Conservation (phyloP, 129 eudicot genomes). For the Artemisia tridentata region DNA sequence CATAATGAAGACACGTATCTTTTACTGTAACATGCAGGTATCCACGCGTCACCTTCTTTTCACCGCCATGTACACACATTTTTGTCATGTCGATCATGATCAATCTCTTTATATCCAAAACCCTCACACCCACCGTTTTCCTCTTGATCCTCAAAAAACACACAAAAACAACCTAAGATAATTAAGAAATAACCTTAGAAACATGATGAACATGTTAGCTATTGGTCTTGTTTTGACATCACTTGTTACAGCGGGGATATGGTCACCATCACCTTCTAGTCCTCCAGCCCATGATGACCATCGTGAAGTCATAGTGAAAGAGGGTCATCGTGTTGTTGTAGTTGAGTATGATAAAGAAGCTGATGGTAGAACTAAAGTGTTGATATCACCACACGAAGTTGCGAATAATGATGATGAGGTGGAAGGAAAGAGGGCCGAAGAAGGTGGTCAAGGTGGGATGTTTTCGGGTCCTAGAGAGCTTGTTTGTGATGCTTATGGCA, state of each 20-base stretch:
- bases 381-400: constrained; percentile 48
- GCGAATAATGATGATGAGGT: neutral
- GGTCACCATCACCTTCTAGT: constrained; percentile 39
- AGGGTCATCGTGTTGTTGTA: constrained; percentile 57
- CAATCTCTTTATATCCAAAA: neutral
- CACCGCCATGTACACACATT: constrained; percentile 13
- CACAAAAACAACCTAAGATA: neutral
- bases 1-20: constrained; percentile 26
- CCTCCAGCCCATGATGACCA: constrained; percentile 9
- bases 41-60: constrained; percentile 28
- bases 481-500: constrained; percentile 51
- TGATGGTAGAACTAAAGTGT: constrained; percentile 57
- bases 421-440: neutral
- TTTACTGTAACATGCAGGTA: constrained; percentile 12
- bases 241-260: constrained; percentile 42
- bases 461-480: constrained; percentile 48
- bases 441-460: neutral
- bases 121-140: neutral
- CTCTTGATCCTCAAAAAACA: neutral
- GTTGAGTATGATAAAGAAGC: constrained; percentile 53
- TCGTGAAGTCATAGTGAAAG: constrained; percentile 42
- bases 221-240: constrained; percentile 48
- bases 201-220: constrained; percentile 68
- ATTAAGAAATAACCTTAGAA: neutral
- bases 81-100: neutral